Conservation (phyloP, 1,139 yeast species). For the Pichia sp. region DNA sequence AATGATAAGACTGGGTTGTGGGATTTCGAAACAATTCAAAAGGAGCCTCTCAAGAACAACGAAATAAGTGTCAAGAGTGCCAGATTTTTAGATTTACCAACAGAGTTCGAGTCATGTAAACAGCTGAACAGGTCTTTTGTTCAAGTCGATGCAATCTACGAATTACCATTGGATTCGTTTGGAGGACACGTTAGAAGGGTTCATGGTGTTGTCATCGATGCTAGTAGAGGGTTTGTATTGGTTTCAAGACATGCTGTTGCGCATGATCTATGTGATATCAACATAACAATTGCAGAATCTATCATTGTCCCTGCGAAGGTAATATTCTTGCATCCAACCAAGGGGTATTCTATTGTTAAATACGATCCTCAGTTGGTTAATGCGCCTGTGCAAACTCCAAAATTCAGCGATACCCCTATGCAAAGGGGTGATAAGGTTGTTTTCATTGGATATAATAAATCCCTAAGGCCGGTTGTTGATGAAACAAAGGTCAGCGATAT, state of each 20-base stretch:
- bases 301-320: slow-evolving; percentile 77
- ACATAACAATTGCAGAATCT: slow-evolving; percentile 80
- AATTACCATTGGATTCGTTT: slow-evolving; percentile 71
- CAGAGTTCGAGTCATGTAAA: slow-evolving; percentile 54
- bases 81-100: slow-evolving; percentile 65
- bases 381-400: slow-evolving; percentile 64
- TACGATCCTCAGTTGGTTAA: slow-evolving; percentile 73
- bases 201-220: slow-evolving; percentile 78
- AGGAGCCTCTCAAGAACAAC: slow-evolving; percentile 45
- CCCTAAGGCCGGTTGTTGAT: slow-evolving; percentile 66
- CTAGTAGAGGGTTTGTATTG: slow-evolving; percentile 71
- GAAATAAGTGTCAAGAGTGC: slow-evolving; percentile 51
- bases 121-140: slow-evolving; percentile 59
- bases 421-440: slow-evolving; percentile 70
- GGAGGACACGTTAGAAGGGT: slow-evolving; percentile 59
- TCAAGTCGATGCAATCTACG: slow-evolving; percentile 59
- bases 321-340: slow-evolving; percentile 81
- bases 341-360: slow-evolving; percentile 77
- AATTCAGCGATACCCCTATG: slow-evolving; percentile 53
- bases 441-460: slow-evolving; percentile 76
- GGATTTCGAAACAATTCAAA: slow-evolving; percentile 73
- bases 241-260: slow-evolving; percentile 79
- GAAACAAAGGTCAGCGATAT: slow-evolving; percentile 76
- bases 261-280: slow-evolving; percentile 77
- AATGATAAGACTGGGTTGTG: slow-evolving; percentile 83